A percentile compares a stretch with the other conserved stretches of the same genome.
These are phyloP conservation scores for Trichosphaerium sp. DNA, from an alignment of 78 protist genomes.

Conservation along the genomic window DNA sequence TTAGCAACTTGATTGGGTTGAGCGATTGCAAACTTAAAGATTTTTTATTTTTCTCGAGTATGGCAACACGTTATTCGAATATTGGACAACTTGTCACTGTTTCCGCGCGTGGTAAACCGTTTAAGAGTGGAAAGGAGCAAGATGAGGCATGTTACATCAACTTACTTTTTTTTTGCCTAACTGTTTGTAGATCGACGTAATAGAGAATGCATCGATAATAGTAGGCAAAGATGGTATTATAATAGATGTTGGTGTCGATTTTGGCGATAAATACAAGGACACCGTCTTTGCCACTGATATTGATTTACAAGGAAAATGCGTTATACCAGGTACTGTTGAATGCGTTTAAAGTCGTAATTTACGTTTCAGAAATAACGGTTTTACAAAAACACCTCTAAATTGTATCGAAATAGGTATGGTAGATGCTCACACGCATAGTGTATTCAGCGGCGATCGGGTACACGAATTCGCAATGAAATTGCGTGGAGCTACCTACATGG, in stretches of 20 bases:
- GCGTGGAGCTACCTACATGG: slow-evolving; percentile 78
- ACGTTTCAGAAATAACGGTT: not conserved
- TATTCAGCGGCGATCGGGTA: slow-evolving; percentile 63
- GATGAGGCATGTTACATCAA: slow-evolving; percentile 15
- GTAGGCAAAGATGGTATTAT: slow-evolving; percentile 34
- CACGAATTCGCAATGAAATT: slow-evolving; percentile 62
- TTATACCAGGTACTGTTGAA: slow-evolving; percentile 52
- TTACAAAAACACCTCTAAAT: not conserved
- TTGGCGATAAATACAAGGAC: slow-evolving; percentile 10
- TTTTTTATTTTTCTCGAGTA: too few species aligned
- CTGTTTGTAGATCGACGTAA: slow-evolving; percentile 14
- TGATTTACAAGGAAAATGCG: slow-evolving; percentile 42
- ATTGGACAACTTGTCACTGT: slow-evolving; percentile 34
- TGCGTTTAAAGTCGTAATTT: not conserved
- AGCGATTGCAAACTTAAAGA: too few species aligned
- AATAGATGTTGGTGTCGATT: slow-evolving; percentile 15
- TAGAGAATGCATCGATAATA: slow-evolving; percentile 44
- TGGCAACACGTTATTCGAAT: too few species aligned
- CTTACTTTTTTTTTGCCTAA: not conserved
- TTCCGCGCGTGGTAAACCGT: slow-evolving; percentile 23
- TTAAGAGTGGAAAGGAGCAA: slow-evolving; percentile 24
- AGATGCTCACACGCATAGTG: slow-evolving; percentile 84
- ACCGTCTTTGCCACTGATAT: slow-evolving; percentile 36
- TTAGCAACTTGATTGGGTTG: too few species aligned
- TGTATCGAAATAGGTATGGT: slow-evolving; percentile 30